Percentiles rank a stretch among this genome's conserved stretches.
Conservation (phyloP, 1,139 yeast species). For the Yamadazyma pseudoaaseri region DNA sequence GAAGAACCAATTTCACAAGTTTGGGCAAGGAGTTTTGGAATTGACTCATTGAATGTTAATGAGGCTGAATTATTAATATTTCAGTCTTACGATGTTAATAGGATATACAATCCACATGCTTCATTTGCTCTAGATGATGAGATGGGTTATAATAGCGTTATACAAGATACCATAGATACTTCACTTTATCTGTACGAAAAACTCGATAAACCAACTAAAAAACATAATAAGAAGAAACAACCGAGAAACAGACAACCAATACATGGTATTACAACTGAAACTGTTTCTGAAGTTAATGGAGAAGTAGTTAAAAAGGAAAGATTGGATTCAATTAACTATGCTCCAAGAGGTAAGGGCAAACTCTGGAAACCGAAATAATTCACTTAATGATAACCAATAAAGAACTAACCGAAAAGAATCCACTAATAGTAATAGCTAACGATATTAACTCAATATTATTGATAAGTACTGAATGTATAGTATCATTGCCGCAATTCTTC, state of each 20-base stretch:
- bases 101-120: constrained; percentile 29
- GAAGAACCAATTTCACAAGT: constrained; percentile 53
- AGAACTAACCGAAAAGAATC: no score
- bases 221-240: neutral
- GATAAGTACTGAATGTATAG: no score
- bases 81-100: constrained; percentile 36
- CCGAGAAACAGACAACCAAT: constrained; percentile 1
- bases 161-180: constrained; percentile 41
- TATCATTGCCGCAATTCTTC: neutral
- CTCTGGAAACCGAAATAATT: constrained; percentile 45
- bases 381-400: no score
- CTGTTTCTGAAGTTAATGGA: constrained; percentile 19
- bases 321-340: constrained; percentile 47
- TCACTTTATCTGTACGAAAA: constrained; percentile 28
- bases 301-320: constrained; percentile 36
- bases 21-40: constrained; percentile 57
- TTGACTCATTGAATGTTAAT: constrained; percentile 49
- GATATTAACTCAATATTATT: no score
- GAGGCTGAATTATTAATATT: constrained; percentile 51
- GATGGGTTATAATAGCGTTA: constrained; percentile 20
- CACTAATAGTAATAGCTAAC: no score
- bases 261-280: constrained; percentile 19
- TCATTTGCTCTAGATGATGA: constrained; percentile 26
- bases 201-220: constrained; percentile 5
- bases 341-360: constrained; percentile 54